These are phyloP conservation scores for Trichosporon ovoides DNA, from an alignment of 1,284 basidiomycete species.

Conservation along the genomic window DNA sequence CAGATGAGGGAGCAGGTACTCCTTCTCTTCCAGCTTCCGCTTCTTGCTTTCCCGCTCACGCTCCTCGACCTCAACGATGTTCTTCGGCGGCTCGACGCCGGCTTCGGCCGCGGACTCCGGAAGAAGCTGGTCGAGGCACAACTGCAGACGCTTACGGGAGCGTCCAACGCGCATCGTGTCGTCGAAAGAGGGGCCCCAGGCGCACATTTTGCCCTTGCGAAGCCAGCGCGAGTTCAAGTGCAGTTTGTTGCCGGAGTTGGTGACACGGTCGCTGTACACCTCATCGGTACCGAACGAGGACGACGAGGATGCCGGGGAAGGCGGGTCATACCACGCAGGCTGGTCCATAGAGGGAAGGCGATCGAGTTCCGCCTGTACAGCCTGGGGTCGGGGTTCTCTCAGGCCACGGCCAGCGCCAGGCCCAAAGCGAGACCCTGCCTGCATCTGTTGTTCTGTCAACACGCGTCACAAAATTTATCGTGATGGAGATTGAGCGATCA, in stretches of 20 bases:
- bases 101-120: constrained; percentile 40
- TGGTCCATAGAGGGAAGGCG: constrained; percentile 39
- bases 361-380: constrained; percentile 28
- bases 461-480: not conserved
- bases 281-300: constrained; percentile 20
- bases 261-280: constrained; percentile 23
- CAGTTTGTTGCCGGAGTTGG: constrained; percentile 46
- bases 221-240: constrained; percentile 36
- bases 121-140: constrained; percentile 38
- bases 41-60: constrained; percentile 26
- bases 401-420: not conserved
- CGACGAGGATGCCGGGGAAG: constrained; percentile 29
- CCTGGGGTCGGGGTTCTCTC: not conserved
- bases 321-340: constrained; percentile 34
- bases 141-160: constrained; percentile 34
- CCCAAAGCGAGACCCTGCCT: not conserved
- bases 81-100: constrained; percentile 30
- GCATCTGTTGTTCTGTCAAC: constrained; percentile 10
- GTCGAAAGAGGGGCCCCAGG: constrained; percentile 46
- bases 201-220: constrained; percentile 45
- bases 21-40: constrained; percentile 28
- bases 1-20: constrained; percentile 41
- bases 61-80: constrained; percentile 29
- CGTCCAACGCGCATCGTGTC: constrained; percentile 30
- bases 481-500: constrained; percentile 1